Conservation (phyloP, 2,329 filamentous ascomycete species). For the Fusarium sp. region DNA sequence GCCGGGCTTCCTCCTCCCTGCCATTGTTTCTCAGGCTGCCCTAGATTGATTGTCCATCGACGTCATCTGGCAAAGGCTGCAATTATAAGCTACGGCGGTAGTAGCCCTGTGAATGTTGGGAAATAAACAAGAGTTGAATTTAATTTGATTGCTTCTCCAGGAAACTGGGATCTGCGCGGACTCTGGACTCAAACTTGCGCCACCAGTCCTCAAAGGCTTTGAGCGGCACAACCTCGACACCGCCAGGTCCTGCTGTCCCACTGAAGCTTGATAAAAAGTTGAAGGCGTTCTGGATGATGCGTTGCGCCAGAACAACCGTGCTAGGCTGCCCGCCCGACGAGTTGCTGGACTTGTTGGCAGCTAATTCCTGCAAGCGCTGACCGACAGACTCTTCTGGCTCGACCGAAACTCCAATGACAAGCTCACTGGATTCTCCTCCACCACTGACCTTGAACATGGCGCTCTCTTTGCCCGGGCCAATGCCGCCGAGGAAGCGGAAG, state of each 20-base stretch:
- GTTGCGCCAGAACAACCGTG: conserved; percentile 85
- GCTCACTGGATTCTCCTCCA: conserved; percentile 49
- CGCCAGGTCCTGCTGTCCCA: conserved; percentile 65
- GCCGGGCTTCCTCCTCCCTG: neutral
- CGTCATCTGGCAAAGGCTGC: neutral
- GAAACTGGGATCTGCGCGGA: conserved; percentile 88
- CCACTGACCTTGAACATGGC: conserved; percentile 84
- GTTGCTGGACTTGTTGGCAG: conserved; percentile 42
- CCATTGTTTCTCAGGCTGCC: neutral
- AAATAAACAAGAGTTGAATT: neutral
- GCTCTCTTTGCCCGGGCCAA: conserved; percentile 89
- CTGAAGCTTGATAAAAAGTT: conserved; percentile 94
- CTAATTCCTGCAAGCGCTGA: conserved; percentile 70
- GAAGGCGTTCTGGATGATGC: conserved; percentile 96
- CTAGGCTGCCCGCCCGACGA: conserved; percentile 55
- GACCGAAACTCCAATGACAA: conserved; percentile 83
- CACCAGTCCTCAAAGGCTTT: conserved; percentile 98
- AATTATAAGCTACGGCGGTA: neutral
- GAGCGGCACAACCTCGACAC: conserved; percentile 88
- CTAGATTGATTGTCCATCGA: neutral
- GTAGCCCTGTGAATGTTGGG: too few relatives aligned
- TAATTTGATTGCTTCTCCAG: conserved; percentile 69
- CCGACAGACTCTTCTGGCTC: conserved; percentile 79
- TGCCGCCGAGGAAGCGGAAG: conserved; percentile 87
- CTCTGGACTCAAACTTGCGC: conserved; percentile 89